Conservation (phyloP, 2,329 filamentous ascomycete genomes). For the Xylaria sp. region DNA sequence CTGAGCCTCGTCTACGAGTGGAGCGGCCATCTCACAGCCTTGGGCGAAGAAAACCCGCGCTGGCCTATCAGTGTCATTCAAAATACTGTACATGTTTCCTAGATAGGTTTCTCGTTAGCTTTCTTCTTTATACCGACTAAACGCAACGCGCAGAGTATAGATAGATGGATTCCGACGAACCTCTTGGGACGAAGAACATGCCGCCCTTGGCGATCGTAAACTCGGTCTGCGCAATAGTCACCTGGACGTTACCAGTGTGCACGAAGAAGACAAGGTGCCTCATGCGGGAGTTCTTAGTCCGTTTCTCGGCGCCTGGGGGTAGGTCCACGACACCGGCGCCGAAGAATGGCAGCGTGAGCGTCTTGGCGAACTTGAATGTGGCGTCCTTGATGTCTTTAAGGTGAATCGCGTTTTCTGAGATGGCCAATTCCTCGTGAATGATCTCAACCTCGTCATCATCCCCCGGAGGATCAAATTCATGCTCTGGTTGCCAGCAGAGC, state of each 20-base stretch:
- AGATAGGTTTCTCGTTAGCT: conserved; percentile 27
- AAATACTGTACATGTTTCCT: conserved; percentile 96
- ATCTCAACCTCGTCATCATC: conserved; percentile 66
- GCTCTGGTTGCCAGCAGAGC: conserved; percentile 69
- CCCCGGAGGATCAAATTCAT: conserved; percentile 63
- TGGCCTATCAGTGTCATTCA: conserved; percentile 77
- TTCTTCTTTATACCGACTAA: conserved; percentile 12
- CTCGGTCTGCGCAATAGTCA: conserved; percentile 76
- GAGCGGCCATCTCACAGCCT: conserved; percentile 68
- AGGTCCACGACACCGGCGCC: conserved; percentile 91
- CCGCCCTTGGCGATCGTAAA: conserved; percentile 90
- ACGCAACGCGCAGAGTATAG: conserved; percentile 16
- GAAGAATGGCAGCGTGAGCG: conserved; percentile 85
- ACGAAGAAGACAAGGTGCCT: conserved; percentile 99
- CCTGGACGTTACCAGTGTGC: conserved; percentile 81
- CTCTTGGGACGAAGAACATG: conserved; percentile 93
- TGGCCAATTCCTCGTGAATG: conserved; percentile 65
- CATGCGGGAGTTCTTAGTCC: conserved; percentile 88
- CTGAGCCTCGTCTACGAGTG: conserved; percentile 39
- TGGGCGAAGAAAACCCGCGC: conserved; percentile 93
- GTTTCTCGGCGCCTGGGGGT: conserved; percentile 83
- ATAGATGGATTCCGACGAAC: conserved; percentile 63
- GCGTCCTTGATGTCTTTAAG: conserved; percentile 70
- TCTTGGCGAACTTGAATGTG: conserved; percentile 89
- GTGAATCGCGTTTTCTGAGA: conserved; percentile 65